Base-by-base conservation (phyloP, 768 basidiomycete species). In the Podaxis sp. region DNA sequence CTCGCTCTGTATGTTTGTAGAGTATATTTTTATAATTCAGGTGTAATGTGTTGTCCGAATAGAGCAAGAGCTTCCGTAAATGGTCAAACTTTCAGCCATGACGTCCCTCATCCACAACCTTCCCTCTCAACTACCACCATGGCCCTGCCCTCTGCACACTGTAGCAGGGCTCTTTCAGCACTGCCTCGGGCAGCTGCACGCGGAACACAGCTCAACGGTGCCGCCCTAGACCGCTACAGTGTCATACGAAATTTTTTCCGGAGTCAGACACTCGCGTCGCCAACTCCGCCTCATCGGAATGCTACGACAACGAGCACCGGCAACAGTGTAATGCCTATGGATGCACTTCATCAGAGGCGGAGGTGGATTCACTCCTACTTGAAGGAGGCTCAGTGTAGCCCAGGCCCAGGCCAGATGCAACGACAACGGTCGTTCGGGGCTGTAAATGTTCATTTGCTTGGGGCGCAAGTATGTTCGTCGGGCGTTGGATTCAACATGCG, bases 161-260 rank as follows among this genome's bases (percentile, higher is more conserved):
- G 44, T 32, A 61, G 59, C 25, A 55, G 52, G 40, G 42, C n/a
- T 3, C 16, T 61, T 13, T 52, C 59, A 25, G 16, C 44, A 3
- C 3, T 61, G 11, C 38, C 44, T 7, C 32, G 51, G 3, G n/a
- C 52, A 2, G 14, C 50, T 1, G 5, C 21, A 27, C 58, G 28
- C 27, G 18, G 4, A 11, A 13, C 40, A 0, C 59, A 37, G 14
- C 2, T 23, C 28, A 55, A 48, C 23, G 32, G 35, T 9, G 59
- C 59, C 0, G 57, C 53, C 32, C 56, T 84, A 55, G 85, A 86
- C 69, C 83, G 87, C 54, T 89, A 89, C 70, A 77, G 67, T 42
- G 69, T 76, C 54, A 88, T 89, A 57, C 75, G 85, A 48, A 74
- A 70, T 55, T 88, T 88, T 71, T 88, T 89, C 62, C 74, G 66